These are phyloP conservation scores for Hypoxylon rickii DNA, from an alignment of 495 filamentous ascomycete species.

Conservation along the genomic window DNA sequence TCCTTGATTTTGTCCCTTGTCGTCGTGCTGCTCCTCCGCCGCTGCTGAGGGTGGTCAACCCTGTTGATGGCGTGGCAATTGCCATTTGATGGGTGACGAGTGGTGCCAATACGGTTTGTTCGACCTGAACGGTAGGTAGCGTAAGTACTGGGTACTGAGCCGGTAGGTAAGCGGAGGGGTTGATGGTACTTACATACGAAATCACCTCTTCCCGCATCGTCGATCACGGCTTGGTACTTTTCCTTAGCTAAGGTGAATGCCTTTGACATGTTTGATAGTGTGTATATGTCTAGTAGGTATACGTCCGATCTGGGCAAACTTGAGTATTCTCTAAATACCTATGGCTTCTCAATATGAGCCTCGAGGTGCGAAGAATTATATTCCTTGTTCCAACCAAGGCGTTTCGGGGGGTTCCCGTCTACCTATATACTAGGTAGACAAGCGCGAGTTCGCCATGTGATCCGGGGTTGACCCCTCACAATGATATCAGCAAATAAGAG, in stretches of 20 bases:
- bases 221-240: conserved; percentile 39
- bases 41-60: conserved; percentile 32
- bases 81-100: conserved; percentile 35
- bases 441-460: conserved; percentile 10
- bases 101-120: conserved; percentile 35
- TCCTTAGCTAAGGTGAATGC: conserved; percentile 34
- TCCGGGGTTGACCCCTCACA: conserved; percentile 30
- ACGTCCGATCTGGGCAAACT: no score
- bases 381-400: no score
- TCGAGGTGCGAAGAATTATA: no score
- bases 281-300: no score
- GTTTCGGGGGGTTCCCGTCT: no score
- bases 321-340: no score
- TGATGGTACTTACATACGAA: conserved; percentile 31
- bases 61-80: conserved; percentile 33
- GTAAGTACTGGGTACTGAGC: conserved; percentile 2
- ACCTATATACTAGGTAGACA: conserved; percentile 18
- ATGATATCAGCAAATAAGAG: conserved; percentile 29
- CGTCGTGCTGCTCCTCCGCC: conserved; percentile 34
- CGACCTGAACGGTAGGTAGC: conserved; percentile 30
- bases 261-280: conserved; percentile 38
- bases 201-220: conserved; percentile 39
- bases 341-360: no score
- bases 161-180: not conserved
- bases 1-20: conserved; percentile 32